Conservation (phyloP, 2,329 filamentous ascomycete species). For the Harringtonia lauricola region DNA sequence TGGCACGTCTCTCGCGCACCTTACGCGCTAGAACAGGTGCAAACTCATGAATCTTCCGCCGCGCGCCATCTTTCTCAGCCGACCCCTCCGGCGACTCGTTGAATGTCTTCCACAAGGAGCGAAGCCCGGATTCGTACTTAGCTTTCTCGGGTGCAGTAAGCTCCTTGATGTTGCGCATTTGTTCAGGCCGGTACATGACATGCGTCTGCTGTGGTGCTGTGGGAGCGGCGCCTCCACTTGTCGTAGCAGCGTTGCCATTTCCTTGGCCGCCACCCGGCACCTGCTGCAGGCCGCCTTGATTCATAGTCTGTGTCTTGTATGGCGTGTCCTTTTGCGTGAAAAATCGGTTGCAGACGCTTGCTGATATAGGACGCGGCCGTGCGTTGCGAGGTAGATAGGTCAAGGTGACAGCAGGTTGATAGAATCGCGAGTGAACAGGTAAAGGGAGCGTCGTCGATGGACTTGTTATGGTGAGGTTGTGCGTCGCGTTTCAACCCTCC, state of each 20-base stretch:
- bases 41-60: conserved; percentile 49
- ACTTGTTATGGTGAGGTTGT: no score
- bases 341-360: no score
- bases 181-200: conserved; percentile 36
- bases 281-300: conserved; percentile 7
- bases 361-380: no score
- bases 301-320: no score
- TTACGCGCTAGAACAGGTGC: conserved; percentile 37
- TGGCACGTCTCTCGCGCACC: conserved; percentile 9
- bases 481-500: no score
- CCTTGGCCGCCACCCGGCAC: conserved; percentile 8
- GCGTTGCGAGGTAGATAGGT: no score
- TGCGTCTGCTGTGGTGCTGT: conserved; percentile 7
- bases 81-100: conserved; percentile 36
- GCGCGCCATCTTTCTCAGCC: conserved; percentile 36
- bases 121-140: conserved; percentile 48
- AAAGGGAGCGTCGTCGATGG: no score
- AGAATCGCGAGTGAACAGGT: no score
- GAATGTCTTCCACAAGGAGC: conserved; percentile 40
- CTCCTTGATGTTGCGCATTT: conserved; percentile 37
- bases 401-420: no score
- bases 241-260: conserved; percentile 6
- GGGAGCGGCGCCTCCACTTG: conserved; percentile 1
- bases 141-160: conserved; percentile 43
- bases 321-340: no score